phyloP scores from a whole-genome alignment of 2,329 filamentous ascomycete species.

The Penicillium crustosum region DNA sequence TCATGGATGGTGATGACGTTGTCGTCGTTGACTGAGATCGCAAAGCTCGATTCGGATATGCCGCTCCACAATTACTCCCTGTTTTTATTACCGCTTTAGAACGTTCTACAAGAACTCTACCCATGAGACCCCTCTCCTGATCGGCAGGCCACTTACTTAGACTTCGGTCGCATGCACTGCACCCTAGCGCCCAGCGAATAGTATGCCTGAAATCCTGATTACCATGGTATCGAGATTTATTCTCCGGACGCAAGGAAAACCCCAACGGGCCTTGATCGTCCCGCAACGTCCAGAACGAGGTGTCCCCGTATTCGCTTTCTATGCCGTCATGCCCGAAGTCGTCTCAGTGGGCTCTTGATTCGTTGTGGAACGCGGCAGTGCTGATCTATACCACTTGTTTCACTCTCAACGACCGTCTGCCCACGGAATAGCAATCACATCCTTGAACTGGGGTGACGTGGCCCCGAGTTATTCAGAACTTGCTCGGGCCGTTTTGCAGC shows the following conservation, averaged over 20 bases:
- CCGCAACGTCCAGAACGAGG: not conserved
- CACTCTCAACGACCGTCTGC: constrained; percentile 8
- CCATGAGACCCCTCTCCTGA: constrained; percentile 12
- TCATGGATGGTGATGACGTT: constrained; percentile 37
- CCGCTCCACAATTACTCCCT: not conserved
- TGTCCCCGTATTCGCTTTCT: constrained; percentile 1
- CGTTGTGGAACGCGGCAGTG: constrained; percentile 2
- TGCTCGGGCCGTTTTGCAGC: not conserved
- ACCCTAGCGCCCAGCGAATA: constrained; percentile 7
- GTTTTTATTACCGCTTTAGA: not conserved
- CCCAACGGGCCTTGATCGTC: not conserved
- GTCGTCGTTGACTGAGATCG: constrained; percentile 34
- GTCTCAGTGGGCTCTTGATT: not conserved
- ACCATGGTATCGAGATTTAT: not conserved
- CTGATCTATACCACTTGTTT: constrained; percentile 10
- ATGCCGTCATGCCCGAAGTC: not conserved
- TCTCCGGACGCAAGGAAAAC: constrained; percentile 1
- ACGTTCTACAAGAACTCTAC: constrained; percentile 8
- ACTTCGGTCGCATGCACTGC: constrained; percentile 10
- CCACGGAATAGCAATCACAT: not conserved
- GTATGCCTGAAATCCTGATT: constrained; percentile 4
- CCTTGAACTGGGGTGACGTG: constrained; percentile 1
- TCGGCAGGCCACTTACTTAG: constrained; percentile 13
- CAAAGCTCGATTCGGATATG: not conserved
- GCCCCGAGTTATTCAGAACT: not conserved